Evolutionary conservation across 768 basidiomycete genomes (phyloP).

Genomic region (Russula compacta): DNA sequence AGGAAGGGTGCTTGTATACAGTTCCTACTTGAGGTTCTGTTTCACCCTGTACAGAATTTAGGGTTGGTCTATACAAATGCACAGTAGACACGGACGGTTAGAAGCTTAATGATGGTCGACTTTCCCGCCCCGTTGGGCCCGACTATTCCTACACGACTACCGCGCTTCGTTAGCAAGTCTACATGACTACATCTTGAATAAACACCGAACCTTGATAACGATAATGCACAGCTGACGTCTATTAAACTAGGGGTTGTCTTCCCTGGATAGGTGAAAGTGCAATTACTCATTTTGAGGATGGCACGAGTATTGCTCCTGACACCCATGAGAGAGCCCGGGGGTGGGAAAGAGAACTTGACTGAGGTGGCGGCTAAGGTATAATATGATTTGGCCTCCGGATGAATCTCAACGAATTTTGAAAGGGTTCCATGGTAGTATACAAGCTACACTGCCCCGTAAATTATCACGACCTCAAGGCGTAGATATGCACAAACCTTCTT

Average conservation of each 20-base stretch:
- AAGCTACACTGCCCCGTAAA: conserved; percentile 40
- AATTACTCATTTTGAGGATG: conserved; percentile 84
- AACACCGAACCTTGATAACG: conserved; percentile 64
- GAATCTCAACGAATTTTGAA: conserved; percentile 77
- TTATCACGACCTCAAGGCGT: conserved; percentile 15
- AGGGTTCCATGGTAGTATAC: conserved; percentile 93
- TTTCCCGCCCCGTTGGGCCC: conserved; percentile 96
- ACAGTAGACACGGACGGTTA: conserved; percentile 49
- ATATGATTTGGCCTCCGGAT: conserved; percentile 92
- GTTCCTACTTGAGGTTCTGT: conserved; percentile 83
- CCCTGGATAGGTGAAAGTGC: conserved; percentile 93
- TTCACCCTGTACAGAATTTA: conserved; percentile 53
- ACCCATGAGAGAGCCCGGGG: conserved; percentile 94
- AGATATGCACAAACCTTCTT: conserved; percentile 56
- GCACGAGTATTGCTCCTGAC: conserved; percentile 93
- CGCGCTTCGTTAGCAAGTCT: conserved; percentile 19
- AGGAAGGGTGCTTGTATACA: conserved; percentile 88
- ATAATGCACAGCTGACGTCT: conserved; percentile 86
- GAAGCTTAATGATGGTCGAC: conserved; percentile 88
- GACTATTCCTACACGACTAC: conserved; percentile 81
- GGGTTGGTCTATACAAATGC: conserved; percentile 1
- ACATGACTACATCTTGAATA: conserved; percentile 19
- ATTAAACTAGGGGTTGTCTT: conserved; percentile 66
- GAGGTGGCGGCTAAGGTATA: conserved; percentile 91
- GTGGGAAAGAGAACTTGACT: conserved; percentile 92